Conservation (phyloP, 192 early-diverging fungal genomes). For the Backusella psychrophila region DNA sequence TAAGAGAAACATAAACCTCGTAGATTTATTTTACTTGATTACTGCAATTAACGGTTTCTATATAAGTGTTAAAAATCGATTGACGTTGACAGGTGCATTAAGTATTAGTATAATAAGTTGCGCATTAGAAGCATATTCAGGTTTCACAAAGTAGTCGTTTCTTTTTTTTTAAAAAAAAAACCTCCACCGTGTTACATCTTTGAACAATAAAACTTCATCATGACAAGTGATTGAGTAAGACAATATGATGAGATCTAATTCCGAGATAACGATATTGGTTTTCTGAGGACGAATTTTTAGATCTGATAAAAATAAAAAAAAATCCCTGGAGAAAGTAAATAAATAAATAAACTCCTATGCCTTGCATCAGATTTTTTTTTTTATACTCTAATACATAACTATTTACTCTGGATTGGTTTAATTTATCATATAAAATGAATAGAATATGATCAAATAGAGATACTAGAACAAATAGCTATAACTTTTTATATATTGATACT, state of each 20-base stretch:
- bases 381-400: neutral
- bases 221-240: neutral
- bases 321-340: neutral
- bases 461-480: neutral
- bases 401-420: neutral
- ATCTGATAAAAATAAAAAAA: neutral
- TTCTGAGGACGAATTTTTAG: slow-evolving; percentile 5
- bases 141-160: neutral
- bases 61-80: neutral
- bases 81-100: neutral
- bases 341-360: neutral
- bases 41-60: neutral
- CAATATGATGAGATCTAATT: neutral
- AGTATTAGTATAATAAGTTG: neutral
- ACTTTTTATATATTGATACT: neutral
- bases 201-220: slow-evolving; percentile 4
- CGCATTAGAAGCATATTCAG: neutral
- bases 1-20: neutral
- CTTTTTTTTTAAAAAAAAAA: neutral
- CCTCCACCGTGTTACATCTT: neutral
- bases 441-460: neutral
- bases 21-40: neutral
- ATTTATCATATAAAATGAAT: neutral
- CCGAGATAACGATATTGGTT: neutral
- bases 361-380: neutral